Percentiles rank a stretch among this genome's conserved stretches.
Evolutionary conservation across 2,329 filamentous ascomycete species (phyloP).

Genomic region (Exserohilum turcica): DNA sequence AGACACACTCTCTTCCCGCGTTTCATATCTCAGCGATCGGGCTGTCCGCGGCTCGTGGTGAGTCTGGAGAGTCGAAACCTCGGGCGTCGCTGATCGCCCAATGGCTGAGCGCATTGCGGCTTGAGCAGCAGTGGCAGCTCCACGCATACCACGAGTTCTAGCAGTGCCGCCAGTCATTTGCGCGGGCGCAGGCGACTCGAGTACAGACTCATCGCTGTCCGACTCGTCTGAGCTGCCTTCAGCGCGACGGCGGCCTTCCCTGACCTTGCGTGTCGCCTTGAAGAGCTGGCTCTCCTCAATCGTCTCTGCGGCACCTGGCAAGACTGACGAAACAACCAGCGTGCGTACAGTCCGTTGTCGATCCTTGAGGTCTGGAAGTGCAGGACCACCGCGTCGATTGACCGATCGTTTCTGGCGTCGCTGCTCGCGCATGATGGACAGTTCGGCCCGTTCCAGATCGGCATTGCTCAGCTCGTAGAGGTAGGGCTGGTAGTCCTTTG

Average conservation of each 20-base stretch:
- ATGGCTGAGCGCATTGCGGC: conserved; percentile 79
- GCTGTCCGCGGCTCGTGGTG: conserved; percentile 76
- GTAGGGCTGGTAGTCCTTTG: conserved; percentile 92
- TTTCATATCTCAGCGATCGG: conserved; percentile 63
- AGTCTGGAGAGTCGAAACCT: conserved; percentile 61
- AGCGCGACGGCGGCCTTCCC: conserved; percentile 61
- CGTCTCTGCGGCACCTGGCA: conserved; percentile 80
- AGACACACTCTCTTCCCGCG: conserved; percentile 76
- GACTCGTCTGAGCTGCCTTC: conserved; percentile 87
- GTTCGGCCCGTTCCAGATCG: conserved; percentile 87
- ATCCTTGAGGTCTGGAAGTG: conserved; percentile 94
- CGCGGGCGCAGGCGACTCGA: conserved; percentile 79
- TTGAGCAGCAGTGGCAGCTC: conserved; percentile 83
- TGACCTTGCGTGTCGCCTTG: conserved; percentile 61
- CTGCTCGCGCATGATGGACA: conserved; percentile 92
- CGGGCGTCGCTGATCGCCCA: conserved; percentile 86
- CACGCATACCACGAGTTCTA: conserved; percentile 84
- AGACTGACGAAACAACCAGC: conserved; percentile 86
- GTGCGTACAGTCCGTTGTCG: conserved; percentile 91
- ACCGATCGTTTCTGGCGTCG: conserved; percentile 93
- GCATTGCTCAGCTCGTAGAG: conserved; percentile 92
- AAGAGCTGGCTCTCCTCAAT: conserved; percentile 86
- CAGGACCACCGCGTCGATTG: conserved; percentile 88
- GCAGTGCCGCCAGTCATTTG: conserved; percentile 76
- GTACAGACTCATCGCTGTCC: conserved; percentile 84